Evolutionary conservation across 139 green algal genomes (phyloP).

Genomic region (Chlorella sp.): DNA sequence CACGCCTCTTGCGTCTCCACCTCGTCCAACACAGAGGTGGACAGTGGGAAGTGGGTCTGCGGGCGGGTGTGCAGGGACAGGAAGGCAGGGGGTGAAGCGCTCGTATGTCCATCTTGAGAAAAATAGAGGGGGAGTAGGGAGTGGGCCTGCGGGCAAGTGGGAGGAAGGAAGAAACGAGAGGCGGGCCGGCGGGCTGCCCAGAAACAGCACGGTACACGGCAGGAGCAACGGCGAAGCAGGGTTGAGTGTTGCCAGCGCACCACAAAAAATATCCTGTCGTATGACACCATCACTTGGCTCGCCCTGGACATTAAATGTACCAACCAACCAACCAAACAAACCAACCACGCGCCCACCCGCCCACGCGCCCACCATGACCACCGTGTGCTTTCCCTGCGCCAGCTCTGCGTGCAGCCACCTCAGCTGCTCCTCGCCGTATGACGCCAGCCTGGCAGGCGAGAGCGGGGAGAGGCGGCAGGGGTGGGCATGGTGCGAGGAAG

Average conservation of each 20-base stretch:
- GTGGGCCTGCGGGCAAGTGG: too few relatives aligned
- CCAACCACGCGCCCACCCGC: too few relatives aligned
- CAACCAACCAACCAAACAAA: too few relatives aligned
- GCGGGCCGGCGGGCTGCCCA: too few relatives aligned
- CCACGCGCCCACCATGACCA: conserved; percentile 1
- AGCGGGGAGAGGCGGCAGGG: neutral
- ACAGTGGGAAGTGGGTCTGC: conserved; percentile 27
- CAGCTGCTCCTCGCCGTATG: conserved; percentile 32
- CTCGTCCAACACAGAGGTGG: neutral
- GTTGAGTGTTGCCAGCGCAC: too few relatives aligned
- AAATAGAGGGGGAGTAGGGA: too few relatives aligned
- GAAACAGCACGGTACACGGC: neutral
- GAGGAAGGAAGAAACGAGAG: neutral
- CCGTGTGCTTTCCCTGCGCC: neutral
- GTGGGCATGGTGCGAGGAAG: neutral
- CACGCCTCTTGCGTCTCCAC: neutral
- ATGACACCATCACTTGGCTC: too few relatives aligned
- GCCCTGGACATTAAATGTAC: too few relatives aligned
- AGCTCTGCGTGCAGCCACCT: conserved; percentile 31
- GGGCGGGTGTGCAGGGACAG: too few relatives aligned
- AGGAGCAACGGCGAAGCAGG: too few relatives aligned
- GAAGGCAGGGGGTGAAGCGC: neutral
- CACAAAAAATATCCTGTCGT: too few relatives aligned
- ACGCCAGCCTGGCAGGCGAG: conserved; percentile 15
- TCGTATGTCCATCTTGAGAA: too few relatives aligned